Conservation (phyloP, 305 asterid genomes). For the Coffea humblotiana region DNA sequence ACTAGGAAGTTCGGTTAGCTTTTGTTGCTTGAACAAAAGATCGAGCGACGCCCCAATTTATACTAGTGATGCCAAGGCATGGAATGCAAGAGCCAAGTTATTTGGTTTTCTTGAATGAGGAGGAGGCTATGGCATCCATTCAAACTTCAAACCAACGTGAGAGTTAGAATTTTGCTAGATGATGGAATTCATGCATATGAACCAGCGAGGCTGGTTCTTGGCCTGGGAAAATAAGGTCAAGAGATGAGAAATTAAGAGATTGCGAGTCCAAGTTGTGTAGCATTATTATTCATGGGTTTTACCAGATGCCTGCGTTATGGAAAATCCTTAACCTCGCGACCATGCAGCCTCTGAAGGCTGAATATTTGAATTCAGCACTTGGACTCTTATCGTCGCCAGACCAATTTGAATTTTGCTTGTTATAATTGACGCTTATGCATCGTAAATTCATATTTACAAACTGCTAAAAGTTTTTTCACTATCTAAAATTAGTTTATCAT, state of each 20-base stretch:
- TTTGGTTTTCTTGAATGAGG: not conserved
- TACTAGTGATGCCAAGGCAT: not conserved
- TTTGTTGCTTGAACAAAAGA: not conserved
- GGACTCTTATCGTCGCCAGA: not conserved
- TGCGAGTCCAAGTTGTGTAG: conserved; percentile 17
- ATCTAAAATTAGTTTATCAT: too few relatives aligned
- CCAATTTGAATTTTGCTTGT: not conserved
- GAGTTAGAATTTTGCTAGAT: not conserved
- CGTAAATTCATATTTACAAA: not conserved
- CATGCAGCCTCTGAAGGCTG: not conserved
- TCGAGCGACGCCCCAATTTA: not conserved
- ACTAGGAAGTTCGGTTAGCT: not conserved
- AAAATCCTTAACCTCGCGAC: not conserved
- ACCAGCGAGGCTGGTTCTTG: conserved; percentile 10
- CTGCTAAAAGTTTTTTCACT: not conserved
- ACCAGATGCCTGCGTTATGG: not conserved
- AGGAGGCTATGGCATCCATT: not conserved
- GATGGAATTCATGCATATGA: not conserved
- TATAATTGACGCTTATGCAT: not conserved
- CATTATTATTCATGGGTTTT: not conserved
- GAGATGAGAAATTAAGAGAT: not conserved
- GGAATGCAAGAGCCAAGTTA: not conserved
- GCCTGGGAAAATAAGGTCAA: not conserved
- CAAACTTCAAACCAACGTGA: conserved; percentile 13
- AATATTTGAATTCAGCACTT: conserved; percentile 10